These are phyloP conservation scores for Colletotrichum sp. DNA, from an alignment of 2,329 filamentous ascomycete species.

Conservation along the genomic window DNA sequence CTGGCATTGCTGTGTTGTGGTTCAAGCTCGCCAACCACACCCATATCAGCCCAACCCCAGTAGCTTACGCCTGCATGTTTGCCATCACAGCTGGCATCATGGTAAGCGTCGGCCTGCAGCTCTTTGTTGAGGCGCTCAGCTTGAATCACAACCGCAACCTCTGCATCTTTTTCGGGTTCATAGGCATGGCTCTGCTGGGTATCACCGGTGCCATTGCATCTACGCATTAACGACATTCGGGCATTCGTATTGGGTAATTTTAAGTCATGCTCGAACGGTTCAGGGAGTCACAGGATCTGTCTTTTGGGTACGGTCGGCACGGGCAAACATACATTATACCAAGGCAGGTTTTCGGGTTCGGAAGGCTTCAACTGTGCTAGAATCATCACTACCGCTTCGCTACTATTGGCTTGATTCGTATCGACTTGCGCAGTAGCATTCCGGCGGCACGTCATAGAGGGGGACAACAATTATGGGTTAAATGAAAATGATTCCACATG, in stretches of 20 bases:
- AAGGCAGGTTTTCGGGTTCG: neutral
- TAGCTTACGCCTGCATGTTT: constrained; percentile 82
- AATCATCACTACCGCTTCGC: neutral
- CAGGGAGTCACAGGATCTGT: neutral
- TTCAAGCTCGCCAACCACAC: constrained; percentile 70
- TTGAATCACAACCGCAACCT: constrained; percentile 79
- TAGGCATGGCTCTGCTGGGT: constrained; percentile 87
- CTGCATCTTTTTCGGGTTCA: constrained; percentile 80
- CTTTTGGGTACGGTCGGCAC: neutral
- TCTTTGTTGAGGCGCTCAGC: constrained; percentile 85
- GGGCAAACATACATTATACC: neutral
- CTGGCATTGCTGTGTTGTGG: constrained; percentile 83
- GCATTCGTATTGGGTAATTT: neutral
- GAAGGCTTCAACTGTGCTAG: neutral
- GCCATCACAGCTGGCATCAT: constrained; percentile 92
- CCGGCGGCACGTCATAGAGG: neutral
- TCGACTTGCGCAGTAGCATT: neutral
- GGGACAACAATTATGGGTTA: neutral
- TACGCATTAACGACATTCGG: neutral
- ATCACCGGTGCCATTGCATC: constrained; percentile 69
- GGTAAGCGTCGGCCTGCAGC: constrained; percentile 87
- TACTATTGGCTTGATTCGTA: neutral
- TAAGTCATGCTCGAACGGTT: neutral
- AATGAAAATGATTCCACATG: neutral
- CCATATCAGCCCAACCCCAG: constrained; percentile 54